Percentiles rank a stretch among this genome's conserved stretches.
Conservation (phyloP, 306 rosid species). For the Acacia crassicarpa region DNA sequence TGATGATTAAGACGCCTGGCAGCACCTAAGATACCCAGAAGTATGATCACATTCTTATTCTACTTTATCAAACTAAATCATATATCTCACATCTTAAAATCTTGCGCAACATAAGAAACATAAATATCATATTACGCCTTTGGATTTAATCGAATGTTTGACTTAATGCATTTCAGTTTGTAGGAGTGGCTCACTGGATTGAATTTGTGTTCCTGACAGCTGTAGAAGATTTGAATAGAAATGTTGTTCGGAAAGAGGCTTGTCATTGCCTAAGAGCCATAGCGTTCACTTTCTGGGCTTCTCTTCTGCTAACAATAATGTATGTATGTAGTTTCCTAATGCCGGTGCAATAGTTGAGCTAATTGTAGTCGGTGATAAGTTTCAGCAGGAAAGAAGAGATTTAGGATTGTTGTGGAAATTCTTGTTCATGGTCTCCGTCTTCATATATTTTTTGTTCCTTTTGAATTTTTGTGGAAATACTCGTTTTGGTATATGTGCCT, state of each 20-base stretch:
- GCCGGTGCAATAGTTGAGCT: slow-evolving; percentile 4
- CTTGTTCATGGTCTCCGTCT: neutral
- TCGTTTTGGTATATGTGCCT: neutral
- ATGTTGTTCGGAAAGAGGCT: neutral
- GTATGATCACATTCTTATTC: neutral
- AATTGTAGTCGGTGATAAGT: neutral
- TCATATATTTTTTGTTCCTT: neutral
- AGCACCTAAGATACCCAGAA: neutral
- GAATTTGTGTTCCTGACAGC: slow-evolving; percentile 7
- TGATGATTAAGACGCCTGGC: neutral
- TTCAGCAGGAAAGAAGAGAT: neutral
- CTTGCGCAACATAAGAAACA: neutral
- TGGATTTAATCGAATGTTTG: neutral
- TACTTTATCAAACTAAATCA: neutral
- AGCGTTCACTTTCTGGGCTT: neutral
- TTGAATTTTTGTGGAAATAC: neutral
- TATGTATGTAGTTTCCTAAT: neutral
- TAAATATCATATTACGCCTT: neutral
- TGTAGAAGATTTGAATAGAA: slow-evolving; percentile 14
- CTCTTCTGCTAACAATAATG: neutral
- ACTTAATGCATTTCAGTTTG: slow-evolving; percentile 1
- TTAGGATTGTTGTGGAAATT: neutral
- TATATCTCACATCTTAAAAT: neutral
- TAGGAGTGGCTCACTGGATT: neutral
- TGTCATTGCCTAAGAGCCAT: neutral